A percentile compares a stretch with the other conserved stretches of the same genome.
Evolutionary conservation across 176 grass and related monocot species (phyloP).

Genomic region (Urochloa ruziziensis): DNA sequence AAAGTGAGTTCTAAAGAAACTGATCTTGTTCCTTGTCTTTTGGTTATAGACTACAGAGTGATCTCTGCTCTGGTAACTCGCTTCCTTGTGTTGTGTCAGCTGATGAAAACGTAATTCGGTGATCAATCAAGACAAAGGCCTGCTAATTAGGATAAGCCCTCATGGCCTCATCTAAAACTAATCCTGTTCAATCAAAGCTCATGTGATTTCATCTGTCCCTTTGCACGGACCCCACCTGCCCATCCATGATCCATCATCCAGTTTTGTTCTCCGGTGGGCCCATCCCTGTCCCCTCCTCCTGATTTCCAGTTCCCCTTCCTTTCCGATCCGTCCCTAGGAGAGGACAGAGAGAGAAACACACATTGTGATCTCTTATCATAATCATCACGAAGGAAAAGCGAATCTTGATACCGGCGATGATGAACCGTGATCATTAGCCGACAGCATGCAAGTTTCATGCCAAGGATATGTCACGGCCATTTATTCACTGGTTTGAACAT

Average conservation of each 20-base stretch:
- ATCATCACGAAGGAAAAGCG: constrained; percentile 6
- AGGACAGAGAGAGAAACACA: not conserved
- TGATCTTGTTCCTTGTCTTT: no score
- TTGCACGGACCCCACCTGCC: not conserved
- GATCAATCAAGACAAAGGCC: no score
- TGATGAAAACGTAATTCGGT: no score
- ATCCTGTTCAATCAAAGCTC: no score
- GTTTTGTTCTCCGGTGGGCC: constrained; percentile 22
- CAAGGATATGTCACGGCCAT: not conserved
- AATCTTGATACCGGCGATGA: constrained; percentile 17
- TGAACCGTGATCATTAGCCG: not conserved
- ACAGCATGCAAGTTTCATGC: not conserved
- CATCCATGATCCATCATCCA: not conserved
- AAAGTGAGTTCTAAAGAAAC: no score
- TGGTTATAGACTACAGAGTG: no score
- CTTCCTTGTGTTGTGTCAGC: no score
- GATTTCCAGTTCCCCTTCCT: not conserved
- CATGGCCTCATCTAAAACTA: not conserved
- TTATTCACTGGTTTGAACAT: constrained; percentile 6
- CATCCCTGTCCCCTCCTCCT: not conserved
- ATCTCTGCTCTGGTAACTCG: no score
- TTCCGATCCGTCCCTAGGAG: not conserved
- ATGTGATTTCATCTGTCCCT: not conserved
- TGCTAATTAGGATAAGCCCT: no score
- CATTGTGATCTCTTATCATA: not conserved